Evolutionary conservation across 805 yeast species (phyloP).

Genomic region (Candida nitratophila): DNA sequence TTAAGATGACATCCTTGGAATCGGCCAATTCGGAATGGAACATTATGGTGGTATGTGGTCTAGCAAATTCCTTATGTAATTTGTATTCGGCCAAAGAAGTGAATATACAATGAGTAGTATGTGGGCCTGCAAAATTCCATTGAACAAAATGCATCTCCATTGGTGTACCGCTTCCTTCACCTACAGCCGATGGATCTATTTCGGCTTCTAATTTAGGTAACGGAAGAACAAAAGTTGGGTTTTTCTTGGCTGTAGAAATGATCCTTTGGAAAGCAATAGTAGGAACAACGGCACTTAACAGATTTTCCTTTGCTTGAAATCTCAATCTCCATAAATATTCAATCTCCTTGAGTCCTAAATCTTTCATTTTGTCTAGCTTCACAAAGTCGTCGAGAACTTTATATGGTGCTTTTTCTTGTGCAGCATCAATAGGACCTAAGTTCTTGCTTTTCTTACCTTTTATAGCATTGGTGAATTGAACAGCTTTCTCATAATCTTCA

Average conservation of each 20-base stretch:
- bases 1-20: conserved; percentile 58
- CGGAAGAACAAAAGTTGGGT: conserved; percentile 87
- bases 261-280: conserved; percentile 54
- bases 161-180: conserved; percentile 19
- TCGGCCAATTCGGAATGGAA: conserved; percentile 73
- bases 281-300: conserved; percentile 60
- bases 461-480: conserved; percentile 11
- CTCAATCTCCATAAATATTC: conserved; percentile 87
- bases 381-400: conserved; percentile 68
- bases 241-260: conserved; percentile 55
- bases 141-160: conserved; percentile 87
- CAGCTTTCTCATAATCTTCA: conserved; percentile 36
- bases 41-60: conserved; percentile 87
- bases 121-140: conserved; percentile 83
- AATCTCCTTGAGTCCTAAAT: conserved; percentile 53
- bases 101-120: conserved; percentile 81
- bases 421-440: conserved; percentile 30
- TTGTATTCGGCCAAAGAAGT: conserved; percentile 91
- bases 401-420: conserved; percentile 39
- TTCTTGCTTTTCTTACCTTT: conserved; percentile 16
- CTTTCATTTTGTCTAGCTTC: conserved; percentile 56
- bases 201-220: conserved; percentile 55
- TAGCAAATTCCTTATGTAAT: conserved; percentile 83
- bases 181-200: neutral
- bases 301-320: conserved; percentile 52